Evolutionary conservation across 2,329 filamentous ascomycete genomes (phyloP).

Genomic region (Cercospora sp.): DNA sequence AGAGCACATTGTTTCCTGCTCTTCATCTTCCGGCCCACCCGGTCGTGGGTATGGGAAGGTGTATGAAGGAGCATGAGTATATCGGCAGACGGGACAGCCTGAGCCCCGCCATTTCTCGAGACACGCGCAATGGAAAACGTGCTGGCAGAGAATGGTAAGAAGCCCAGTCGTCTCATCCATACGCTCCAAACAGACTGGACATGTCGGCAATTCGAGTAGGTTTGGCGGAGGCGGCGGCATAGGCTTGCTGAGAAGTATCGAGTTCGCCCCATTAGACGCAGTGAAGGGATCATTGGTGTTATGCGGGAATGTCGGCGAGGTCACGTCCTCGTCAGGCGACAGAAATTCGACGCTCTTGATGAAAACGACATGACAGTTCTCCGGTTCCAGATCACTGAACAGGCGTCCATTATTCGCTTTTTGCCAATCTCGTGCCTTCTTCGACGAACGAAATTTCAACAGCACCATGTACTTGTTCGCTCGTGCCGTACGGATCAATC

Average conservation of each 20-base stretch:
- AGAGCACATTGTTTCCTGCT: constrained; percentile 70
- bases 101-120: constrained; percentile 93
- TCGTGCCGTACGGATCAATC: constrained; percentile 86
- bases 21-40: constrained; percentile 40
- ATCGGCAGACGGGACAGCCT: constrained; percentile 91
- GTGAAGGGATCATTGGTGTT: constrained; percentile 66
- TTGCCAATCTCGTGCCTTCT: constrained; percentile 76
- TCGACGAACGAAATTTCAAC: constrained; percentile 82
- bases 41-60: constrained; percentile 41
- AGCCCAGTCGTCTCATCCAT: constrained; percentile 98
- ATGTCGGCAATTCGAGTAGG: constrained; percentile 88
- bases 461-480: constrained; percentile 93
- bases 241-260: constrained; percentile 53
- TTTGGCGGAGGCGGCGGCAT: constrained; percentile 76
- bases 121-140: constrained; percentile 96
- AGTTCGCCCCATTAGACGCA: constrained; percentile 18
- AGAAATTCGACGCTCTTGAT: constrained; percentile 89
- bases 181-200: constrained; percentile 90
- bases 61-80: constrained; percentile 65
- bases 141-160: constrained; percentile 93
- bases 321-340: constrained; percentile 54
- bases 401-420: constrained; percentile 87
- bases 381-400: constrained; percentile 74
- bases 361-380: constrained; percentile 93
- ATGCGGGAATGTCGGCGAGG: constrained; percentile 57